Percentiles rank a stretch among this genome's conserved stretches.
Evolutionary conservation across 148 eudicot genomes (phyloP).

Genomic region (Mesembryanthemum crystallinum): DNA sequence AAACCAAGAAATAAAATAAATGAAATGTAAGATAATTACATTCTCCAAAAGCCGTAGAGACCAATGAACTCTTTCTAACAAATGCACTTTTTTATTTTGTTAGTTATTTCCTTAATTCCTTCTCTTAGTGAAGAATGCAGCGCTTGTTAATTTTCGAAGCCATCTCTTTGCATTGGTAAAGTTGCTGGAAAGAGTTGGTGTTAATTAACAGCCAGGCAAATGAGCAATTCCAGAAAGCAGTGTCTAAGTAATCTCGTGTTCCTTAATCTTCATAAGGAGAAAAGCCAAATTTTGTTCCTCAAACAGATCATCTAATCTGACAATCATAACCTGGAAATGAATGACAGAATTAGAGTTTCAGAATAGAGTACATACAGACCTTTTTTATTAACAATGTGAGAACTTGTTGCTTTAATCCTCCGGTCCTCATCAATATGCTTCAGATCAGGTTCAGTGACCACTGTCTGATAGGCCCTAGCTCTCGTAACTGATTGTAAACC

Average conservation of each 20-base stretch:
- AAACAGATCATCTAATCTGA: no score
- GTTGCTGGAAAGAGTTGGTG: neutral
- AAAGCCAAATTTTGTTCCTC: no score
- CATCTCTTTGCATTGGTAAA: neutral
- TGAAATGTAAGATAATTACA: neutral
- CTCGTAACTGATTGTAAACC: neutral
- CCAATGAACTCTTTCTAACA: neutral
- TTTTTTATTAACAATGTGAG: neutral
- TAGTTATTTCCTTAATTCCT: no score
- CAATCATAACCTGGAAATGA: no score
- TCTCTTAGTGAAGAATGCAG: neutral
- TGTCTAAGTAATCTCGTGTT: no score
- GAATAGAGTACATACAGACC: neutral
- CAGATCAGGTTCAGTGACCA: constrained; percentile 28
- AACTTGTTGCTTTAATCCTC: constrained; percentile 19
- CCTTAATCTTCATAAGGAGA: no score
- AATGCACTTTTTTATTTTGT: neutral
- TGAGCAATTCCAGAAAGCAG: neutral
- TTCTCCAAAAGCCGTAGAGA: neutral
- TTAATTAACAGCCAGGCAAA: neutral
- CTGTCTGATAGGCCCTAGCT: constrained; percentile 12
- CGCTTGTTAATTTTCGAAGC: neutral
- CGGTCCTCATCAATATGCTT: neutral
- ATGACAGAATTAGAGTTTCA: no score
- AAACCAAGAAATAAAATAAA: no score